A percentile compares a stretch with the other conserved stretches of the same genome.
phyloP scores from a whole-genome alignment of 768 basidiomycete genomes.

The Coprinopsis strossmayeri region DNA sequence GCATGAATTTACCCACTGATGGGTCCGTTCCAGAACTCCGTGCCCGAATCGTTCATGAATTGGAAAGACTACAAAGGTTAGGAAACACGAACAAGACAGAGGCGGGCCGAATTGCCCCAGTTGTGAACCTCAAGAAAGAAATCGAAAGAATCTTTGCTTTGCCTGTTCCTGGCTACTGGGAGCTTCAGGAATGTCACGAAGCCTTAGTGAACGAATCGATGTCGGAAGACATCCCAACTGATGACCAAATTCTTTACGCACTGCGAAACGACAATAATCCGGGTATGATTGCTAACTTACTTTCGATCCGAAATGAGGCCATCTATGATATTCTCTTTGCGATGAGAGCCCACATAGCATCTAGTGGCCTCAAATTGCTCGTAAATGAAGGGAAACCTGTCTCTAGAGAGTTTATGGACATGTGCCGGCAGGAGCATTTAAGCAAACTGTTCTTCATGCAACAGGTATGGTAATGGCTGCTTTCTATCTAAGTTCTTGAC shows the following conservation, averaged over 20 bases:
- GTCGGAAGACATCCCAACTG: conserved; percentile 24
- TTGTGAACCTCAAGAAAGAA: conserved; percentile 39
- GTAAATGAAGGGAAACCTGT: conserved; percentile 37
- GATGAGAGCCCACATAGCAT: conserved; percentile 24
- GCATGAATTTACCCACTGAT: conserved; percentile 30
- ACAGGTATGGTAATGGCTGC: conserved; percentile 27
- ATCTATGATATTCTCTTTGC: conserved; percentile 28
- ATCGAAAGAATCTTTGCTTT: conserved; percentile 38
- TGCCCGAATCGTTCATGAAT: conserved; percentile 28
- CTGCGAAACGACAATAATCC: conserved; percentile 18
- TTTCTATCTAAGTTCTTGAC: neutral
- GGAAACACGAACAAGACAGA: conserved; percentile 22
- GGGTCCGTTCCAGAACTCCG: conserved; percentile 33
- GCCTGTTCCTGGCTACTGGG: conserved; percentile 44
- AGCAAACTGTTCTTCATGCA: conserved; percentile 51
- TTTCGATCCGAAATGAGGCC: conserved; percentile 27
- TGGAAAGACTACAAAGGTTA: conserved; percentile 20
- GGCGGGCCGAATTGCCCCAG: conserved; percentile 36
- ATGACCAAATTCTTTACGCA: conserved; percentile 31
- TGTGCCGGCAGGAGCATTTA: conserved; percentile 35
- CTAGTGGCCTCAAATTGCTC: conserved; percentile 23
- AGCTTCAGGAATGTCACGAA: conserved; percentile 32
- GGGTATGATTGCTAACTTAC: conserved; percentile 17
- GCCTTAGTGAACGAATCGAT: conserved; percentile 19
- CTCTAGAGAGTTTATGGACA: conserved; percentile 37